A percentile compares a stretch with the other conserved stretches of the same genome.
phyloP scores from a whole-genome alignment of 805 yeast genomes.

The Candida glaebosa region DNA sequence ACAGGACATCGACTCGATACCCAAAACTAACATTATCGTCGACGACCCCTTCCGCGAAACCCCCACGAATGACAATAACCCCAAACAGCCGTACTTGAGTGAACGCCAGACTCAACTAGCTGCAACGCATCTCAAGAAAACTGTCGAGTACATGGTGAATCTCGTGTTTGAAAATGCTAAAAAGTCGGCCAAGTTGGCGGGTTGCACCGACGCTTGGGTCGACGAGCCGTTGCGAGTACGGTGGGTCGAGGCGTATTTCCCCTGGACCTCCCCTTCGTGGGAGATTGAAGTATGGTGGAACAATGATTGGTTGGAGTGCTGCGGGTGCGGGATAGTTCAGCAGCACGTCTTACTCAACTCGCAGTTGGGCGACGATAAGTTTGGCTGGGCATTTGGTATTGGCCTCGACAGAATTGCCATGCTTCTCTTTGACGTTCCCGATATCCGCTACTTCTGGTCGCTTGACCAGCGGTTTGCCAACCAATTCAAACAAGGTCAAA shows the following conservation, averaged over 20 bases:
- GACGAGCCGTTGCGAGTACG: conserved; percentile 78
- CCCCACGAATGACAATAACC: conserved; percentile 60
- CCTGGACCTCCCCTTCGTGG: conserved; percentile 99
- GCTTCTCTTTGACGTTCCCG: conserved; percentile 93
- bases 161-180: conserved; percentile 76
- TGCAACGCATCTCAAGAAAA: conserved; percentile 76
- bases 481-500: conserved; percentile 67
- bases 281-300: conserved; percentile 99
- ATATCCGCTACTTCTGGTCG: conserved; percentile 91
- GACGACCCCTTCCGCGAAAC: conserved; percentile 57
- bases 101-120: conserved; percentile 66
- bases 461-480: conserved; percentile 67
- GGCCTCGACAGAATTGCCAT: conserved; percentile 95
- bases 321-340: conserved; percentile 91
- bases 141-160: conserved; percentile 78
- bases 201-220: conserved; percentile 53
- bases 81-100: conserved; percentile 77
- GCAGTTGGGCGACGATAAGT: conserved; percentile 53
- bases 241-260: conserved; percentile 95
- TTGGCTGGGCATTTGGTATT: conserved; percentile 98
- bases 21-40: conserved; percentile 66
- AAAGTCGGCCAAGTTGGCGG: conserved; percentile 57
- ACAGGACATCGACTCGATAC: conserved; percentile 61
- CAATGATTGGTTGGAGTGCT: conserved; percentile 95
- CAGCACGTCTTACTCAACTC: conserved; percentile 74